These are phyloP conservation scores for Cucurbita ficifolia DNA, from an alignment of 306 rosid species.

Conservation along the genomic window DNA sequence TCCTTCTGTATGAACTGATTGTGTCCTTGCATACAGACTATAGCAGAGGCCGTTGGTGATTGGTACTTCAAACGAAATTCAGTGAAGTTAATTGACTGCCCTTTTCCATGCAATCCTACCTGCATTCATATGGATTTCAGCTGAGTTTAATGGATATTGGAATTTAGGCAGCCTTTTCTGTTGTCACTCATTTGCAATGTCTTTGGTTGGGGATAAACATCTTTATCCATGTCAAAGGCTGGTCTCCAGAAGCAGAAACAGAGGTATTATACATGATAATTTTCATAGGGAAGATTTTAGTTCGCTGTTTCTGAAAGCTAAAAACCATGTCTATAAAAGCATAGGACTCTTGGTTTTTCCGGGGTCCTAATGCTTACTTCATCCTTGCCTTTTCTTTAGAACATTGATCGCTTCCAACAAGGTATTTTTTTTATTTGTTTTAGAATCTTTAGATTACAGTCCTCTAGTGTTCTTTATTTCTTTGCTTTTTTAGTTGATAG, in stretches of 20 bases:
- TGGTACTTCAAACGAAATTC: constrained; percentile 54
- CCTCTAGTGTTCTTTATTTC: not conserved
- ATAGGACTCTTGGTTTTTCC: not conserved
- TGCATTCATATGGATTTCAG: constrained; percentile 51
- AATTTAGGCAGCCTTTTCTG: not conserved
- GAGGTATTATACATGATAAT: not conserved
- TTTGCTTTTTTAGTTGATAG: not conserved
- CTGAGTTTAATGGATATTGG: constrained; percentile 9
- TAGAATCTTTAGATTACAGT: not conserved
- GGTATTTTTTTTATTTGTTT: not conserved
- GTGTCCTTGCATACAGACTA: constrained; percentile 40
- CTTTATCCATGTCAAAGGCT: not conserved
- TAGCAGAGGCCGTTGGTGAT: constrained; percentile 77
- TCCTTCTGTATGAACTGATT: not conserved
- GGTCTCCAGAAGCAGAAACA: not conserved
- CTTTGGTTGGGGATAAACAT: not conserved
- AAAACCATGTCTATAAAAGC: constrained; percentile 6
- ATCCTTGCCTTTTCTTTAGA: not conserved
- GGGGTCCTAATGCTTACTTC: not conserved
- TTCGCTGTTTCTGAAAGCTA: not conserved
- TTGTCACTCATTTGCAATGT: not conserved
- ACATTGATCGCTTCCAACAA: not conserved
- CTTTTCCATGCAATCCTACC: constrained; percentile 88
- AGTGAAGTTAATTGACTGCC: constrained; percentile 49
- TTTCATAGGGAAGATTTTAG: not conserved